Evolutionary conservation across 1,284 basidiomycete genomes (phyloP).

Genomic region (Sporisorium graminicola): DNA sequence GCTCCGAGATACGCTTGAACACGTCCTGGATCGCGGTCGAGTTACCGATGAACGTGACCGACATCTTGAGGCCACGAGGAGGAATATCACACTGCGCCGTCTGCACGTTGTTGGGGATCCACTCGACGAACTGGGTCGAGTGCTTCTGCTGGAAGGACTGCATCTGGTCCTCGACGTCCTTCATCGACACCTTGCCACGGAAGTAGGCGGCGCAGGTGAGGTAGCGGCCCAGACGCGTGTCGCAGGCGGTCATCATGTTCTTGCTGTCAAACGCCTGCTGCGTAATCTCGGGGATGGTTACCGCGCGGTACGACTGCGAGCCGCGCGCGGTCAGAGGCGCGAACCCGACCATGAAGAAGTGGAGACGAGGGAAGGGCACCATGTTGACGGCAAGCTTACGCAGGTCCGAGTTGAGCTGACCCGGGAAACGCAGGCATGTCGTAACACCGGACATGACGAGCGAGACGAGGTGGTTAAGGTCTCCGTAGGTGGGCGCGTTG

Average conservation of each 20-base stretch:
- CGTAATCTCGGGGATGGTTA: constrained; percentile 67
- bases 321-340: constrained; percentile 69
- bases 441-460: constrained; percentile 91
- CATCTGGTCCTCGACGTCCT: constrained; percentile 72
- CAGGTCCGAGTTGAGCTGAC: constrained; percentile 92
- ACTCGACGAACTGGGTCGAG: constrained; percentile 68
- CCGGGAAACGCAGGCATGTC: constrained; percentile 91
- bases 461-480: constrained; percentile 76
- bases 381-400: constrained; percentile 94
- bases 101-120: constrained; percentile 70
- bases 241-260: constrained; percentile 78
- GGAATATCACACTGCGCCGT: constrained; percentile 69
- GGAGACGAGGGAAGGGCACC: constrained; percentile 70
- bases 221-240: constrained; percentile 74
- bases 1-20: constrained; percentile 69
- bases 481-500: constrained; percentile 71
- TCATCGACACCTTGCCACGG: constrained; percentile 63
- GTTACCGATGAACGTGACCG: constrained; percentile 70
- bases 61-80: constrained; percentile 68
- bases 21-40: constrained; percentile 69
- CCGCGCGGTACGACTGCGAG: constrained; percentile 73
- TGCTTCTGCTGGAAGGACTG: constrained; percentile 67
- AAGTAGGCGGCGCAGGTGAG: constrained; percentile 71
- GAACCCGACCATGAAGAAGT: constrained; percentile 70
- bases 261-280: constrained; percentile 67